Conservation (phyloP, 139 green algal species). For the Chlorella sp. region DNA sequence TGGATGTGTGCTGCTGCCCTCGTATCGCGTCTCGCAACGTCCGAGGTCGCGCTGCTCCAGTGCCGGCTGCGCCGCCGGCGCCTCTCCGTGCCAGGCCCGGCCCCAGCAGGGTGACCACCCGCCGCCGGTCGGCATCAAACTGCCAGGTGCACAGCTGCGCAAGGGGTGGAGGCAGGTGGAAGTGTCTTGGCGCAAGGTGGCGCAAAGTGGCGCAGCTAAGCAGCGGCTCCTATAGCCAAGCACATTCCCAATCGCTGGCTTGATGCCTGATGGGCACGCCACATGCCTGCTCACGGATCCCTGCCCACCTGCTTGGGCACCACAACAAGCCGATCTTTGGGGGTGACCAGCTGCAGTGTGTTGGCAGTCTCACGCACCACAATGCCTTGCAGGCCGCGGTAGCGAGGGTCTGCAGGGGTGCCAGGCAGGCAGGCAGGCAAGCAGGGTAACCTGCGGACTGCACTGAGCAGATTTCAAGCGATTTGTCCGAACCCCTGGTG, state of each 20-base stretch:
- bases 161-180: background rate
- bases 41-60: background rate
- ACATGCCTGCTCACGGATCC: too few relatives aligned
- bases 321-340: background rate
- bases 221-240: too few relatives aligned
- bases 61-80: background rate
- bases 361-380: conserved; percentile 35
- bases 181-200: too few relatives aligned
- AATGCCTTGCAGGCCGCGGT: conserved; percentile 13
- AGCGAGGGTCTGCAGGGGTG: conserved; percentile 7
- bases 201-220: too few relatives aligned
- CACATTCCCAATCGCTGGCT: too few relatives aligned
- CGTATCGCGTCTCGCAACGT: conserved; percentile 24
- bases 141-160: conserved; percentile 30
- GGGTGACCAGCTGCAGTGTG: conserved; percentile 30
- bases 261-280: too few relatives aligned
- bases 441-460: too few relatives aligned
- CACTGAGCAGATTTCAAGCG: too few relatives aligned
- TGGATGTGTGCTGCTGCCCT: background rate
- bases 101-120: conserved; percentile 24
- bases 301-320: conserved; percentile 29
- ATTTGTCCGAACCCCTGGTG: too few relatives aligned
- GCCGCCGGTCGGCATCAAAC: conserved; percentile 27
- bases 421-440: background rate
- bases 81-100: background rate